Evolutionary conservation across 78 protist species (phyloP), one percentile per base, ranked within the genome.

Genomic region (Dictyostelium firmibasis): DNA sequence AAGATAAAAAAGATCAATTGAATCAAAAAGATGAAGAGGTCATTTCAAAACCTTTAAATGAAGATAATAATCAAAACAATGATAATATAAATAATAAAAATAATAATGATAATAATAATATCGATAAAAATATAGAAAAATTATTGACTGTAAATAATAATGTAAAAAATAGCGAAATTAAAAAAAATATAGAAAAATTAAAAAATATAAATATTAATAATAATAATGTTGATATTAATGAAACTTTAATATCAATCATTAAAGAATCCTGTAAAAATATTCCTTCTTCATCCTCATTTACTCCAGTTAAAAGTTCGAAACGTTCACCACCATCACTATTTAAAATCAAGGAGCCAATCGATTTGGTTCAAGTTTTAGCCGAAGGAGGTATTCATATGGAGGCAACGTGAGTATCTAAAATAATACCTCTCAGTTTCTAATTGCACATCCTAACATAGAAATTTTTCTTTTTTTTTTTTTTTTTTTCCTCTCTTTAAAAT

Each of bases 321-420:
- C 7, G 43, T 36, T 20, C 43, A 4, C 82, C 82, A 13, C 82
- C 82, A 76, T 27, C 31, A 13, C 25, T 76, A 38, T 76, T 76
- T 36, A 76, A 23, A 20, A 18, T 76, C 23, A 13, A 16, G 18
- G 62, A 76, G 29, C 82, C 82, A 76, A 76, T 76, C 43, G 44
- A 33, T 38, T 76, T 76, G 29, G 53, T 41, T 23, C 82, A 76
- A 38, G 44, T 38, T 38, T 76, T 76, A 36, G 44, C 27, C 7
- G 53, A 76, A 35, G 82, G 82, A 35, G 82, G 82, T 76, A 76
- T 76, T 23, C 82, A 76, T 76, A 23, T 76, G 27, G 82, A 76
- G 38, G 25, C 38, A 36, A 76, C 27, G 82, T 76, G 23, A 76
- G 53, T 76, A 50, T 50, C 16, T 50, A 16, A 50, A 47, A 10